phyloP scores from a whole-genome alignment of 495 filamentous ascomycete genomes.

The Tuber aestivum region DNA sequence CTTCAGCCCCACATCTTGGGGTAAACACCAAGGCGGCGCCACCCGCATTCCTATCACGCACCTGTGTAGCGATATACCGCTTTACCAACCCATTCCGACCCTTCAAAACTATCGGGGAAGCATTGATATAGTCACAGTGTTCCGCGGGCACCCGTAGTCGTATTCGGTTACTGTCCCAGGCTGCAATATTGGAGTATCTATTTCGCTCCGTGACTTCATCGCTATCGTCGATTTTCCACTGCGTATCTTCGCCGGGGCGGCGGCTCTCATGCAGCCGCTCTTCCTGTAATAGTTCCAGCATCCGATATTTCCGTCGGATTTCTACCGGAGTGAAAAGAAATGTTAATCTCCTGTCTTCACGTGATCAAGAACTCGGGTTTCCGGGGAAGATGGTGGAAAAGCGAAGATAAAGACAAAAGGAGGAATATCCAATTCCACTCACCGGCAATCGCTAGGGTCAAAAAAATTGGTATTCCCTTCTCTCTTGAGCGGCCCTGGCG shows the following conservation, averaged over 20 bases:
- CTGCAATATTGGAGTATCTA: conserved; percentile 78
- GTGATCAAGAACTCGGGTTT: background rate
- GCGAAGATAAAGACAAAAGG: conserved; percentile 7
- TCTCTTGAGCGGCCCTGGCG: conserved; percentile 33
- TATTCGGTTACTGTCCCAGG: conserved; percentile 78
- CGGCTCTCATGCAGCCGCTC: conserved; percentile 38
- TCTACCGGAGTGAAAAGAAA: conserved; percentile 23
- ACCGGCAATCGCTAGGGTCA: conserved; percentile 30
- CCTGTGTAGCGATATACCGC: conserved; percentile 65
- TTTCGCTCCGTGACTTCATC: conserved; percentile 45
- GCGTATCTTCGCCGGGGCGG: conserved; percentile 31
- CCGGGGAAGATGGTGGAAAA: background rate
- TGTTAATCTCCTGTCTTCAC: conserved; percentile 9
- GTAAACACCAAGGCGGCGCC: background rate
- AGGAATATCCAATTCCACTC: conserved; percentile 19
- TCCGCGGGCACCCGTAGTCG: conserved; percentile 74
- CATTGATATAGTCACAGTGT: conserved; percentile 89
- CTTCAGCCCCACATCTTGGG: background rate
- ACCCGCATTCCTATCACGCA: conserved; percentile 39
- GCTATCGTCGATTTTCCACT: conserved; percentile 36
- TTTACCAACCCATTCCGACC: conserved; percentile 52
- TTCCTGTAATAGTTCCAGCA: conserved; percentile 35
- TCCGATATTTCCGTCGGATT: conserved; percentile 35
- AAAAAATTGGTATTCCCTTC: conserved; percentile 32
- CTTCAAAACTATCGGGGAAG: conserved; percentile 71